Percentiles rank a stretch among this genome's conserved stretches.
Conservation (phyloP, 176 grass and related monocot species). For the Paspalum notatum region DNA sequence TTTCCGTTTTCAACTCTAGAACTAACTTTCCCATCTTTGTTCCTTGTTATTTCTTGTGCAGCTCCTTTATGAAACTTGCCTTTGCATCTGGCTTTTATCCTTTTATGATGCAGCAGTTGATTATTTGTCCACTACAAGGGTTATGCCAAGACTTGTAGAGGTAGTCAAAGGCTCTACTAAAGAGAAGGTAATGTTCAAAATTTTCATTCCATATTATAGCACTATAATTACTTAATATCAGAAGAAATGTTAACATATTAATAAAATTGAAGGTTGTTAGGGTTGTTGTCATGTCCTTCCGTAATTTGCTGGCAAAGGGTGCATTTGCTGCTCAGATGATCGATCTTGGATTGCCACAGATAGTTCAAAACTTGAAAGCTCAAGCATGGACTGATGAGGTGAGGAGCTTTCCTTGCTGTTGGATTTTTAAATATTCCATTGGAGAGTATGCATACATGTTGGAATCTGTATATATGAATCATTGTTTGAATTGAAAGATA, state of each 20-base stretch:
- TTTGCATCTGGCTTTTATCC: constrained; percentile 97
- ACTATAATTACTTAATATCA: constrained; percentile 2
- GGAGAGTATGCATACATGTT: not conserved
- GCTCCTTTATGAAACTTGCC: constrained; percentile 97
- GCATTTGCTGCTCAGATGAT: constrained; percentile 98
- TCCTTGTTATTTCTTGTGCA: constrained; percentile 52
- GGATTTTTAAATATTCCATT: constrained; percentile 11
- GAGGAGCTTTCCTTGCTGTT: constrained; percentile 29
- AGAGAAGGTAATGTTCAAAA: constrained; percentile 68
- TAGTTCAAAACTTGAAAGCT: constrained; percentile 93
- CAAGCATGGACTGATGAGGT: constrained; percentile 99
- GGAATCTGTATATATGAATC: not conserved
- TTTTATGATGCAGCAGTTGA: constrained; percentile 87
- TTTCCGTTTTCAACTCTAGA: constrained; percentile 17
- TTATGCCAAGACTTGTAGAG: constrained; percentile 87
- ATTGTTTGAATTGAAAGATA: not conserved
- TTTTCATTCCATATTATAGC: constrained; percentile 27
- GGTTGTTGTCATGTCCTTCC: constrained; percentile 80
- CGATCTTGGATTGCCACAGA: constrained; percentile 88
- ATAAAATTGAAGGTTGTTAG: constrained; percentile 73
- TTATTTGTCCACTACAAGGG: constrained; percentile 88
- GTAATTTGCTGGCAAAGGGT: constrained; percentile 79
- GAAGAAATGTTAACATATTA: constrained; percentile 4
- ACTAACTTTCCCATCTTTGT: constrained; percentile 31
- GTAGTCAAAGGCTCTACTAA: constrained; percentile 97